These are phyloP conservation scores for Yamadazyma spencermartinsiae DNA, from an alignment of 1,139 yeast species.

Conservation along the genomic window DNA sequence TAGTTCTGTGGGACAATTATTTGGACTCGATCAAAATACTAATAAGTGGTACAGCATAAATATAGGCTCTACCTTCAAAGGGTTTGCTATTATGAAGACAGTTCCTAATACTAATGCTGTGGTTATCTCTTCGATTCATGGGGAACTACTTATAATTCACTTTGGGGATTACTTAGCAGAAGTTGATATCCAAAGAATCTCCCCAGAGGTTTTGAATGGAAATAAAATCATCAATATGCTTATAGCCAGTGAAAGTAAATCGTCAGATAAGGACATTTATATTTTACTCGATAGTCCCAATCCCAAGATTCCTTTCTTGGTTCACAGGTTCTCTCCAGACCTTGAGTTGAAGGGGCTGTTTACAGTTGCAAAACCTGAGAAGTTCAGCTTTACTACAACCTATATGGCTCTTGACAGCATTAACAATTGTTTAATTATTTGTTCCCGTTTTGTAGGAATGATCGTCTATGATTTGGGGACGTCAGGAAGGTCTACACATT, in stretches of 20 bases:
- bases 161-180: conserved; percentile 27
- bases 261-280: conserved; percentile 14
- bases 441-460: conserved; percentile 71
- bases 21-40: conserved; percentile 27
- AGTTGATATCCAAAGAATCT: conserved; percentile 20
- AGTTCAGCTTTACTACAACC: conserved; percentile 58
- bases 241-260: conserved; percentile 19
- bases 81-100: conserved; percentile 52
- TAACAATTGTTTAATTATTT: conserved; percentile 52
- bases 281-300: conserved; percentile 67
- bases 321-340: conserved; percentile 30
- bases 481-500: conserved; percentile 22
- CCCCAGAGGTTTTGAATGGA: conserved; percentile 18
- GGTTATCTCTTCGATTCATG: conserved; percentile 52
- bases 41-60: conserved; percentile 13
- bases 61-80: not conserved
- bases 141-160: conserved; percentile 49
- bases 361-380: conserved; percentile 37
- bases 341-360: conserved; percentile 19
- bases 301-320: conserved; percentile 55
- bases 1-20: conserved; percentile 63
- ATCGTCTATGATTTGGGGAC: conserved; percentile 50
- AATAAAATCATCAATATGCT: conserved; percentile 60
- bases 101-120: conserved; percentile 41
- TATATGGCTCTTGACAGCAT: conserved; percentile 45